A percentile compares a stretch with the other conserved stretches of the same genome.
These are phyloP conservation scores for Theileria parva DNA, from an alignment of 169 alveolate genomes.

Conservation along the genomic window DNA sequence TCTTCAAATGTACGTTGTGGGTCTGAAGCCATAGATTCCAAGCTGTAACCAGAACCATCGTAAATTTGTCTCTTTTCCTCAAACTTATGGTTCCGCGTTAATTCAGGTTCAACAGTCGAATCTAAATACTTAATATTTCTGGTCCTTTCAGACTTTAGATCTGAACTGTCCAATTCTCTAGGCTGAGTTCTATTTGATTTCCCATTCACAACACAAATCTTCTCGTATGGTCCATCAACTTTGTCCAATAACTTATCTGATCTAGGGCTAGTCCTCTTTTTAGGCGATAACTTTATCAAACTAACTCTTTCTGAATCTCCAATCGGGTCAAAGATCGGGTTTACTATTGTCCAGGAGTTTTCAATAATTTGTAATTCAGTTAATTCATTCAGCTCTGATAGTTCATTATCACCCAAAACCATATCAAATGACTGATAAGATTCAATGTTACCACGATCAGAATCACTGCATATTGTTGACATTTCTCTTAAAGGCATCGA, in stretches of 20 bases:
- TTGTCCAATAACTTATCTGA: not conserved
- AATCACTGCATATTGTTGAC: conserved; percentile 13
- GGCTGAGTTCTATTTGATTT: not conserved
- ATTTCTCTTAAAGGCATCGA: conserved; percentile 1
- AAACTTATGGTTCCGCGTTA: too few species aligned
- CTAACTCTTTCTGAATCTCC: not conserved
- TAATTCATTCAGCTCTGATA: not conserved
- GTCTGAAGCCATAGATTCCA: not conserved
- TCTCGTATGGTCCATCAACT: not conserved
- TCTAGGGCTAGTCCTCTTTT: not conserved
- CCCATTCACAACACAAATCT: not conserved
- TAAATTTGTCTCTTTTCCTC: too few species aligned
- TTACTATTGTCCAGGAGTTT: conserved; percentile 7
- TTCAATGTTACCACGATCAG: not conserved
- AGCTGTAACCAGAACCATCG: too few species aligned
- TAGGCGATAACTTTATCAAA: not conserved
- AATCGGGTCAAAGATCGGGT: not conserved
- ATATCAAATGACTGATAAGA: not conserved
- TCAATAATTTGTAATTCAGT: not conserved
- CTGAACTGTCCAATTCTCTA: not conserved
- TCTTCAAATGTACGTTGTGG: not conserved
- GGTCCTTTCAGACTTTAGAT: too few species aligned
- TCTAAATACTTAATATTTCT: too few species aligned
- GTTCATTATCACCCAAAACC: not conserved
- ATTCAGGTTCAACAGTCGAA: too few species aligned